Conservation (phyloP, 2,329 filamentous ascomycete genomes). For the Albophoma yamanashiensis region DNA sequence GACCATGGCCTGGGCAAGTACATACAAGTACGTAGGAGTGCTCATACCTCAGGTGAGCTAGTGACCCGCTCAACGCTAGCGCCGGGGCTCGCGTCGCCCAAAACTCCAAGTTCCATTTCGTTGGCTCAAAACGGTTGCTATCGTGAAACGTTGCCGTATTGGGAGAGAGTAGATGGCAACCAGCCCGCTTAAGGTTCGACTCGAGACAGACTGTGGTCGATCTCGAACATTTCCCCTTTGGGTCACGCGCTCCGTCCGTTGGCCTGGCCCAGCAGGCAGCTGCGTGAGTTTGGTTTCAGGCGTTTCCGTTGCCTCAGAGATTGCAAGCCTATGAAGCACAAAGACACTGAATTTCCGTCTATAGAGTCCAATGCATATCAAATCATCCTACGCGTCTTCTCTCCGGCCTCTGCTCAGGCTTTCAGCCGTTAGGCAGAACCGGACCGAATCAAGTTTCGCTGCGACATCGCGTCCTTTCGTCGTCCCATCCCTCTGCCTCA, state of each 20-base stretch:
- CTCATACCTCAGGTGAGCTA: neutral
- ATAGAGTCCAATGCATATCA: neutral
- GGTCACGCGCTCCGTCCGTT: neutral
- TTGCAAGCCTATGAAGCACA: neutral
- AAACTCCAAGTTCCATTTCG: no score
- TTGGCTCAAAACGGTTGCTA: neutral
- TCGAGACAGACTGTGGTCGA: neutral
- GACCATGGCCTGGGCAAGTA: neutral
- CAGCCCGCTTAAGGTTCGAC: neutral
- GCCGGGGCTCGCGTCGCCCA: neutral
- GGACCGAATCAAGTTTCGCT: neutral
- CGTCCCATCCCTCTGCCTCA: neutral
- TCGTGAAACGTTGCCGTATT: neutral
- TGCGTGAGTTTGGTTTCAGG: neutral
- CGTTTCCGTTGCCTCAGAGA: neutral
- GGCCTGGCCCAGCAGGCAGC: neutral
- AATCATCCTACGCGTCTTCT: no score
- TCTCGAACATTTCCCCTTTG: constrained; percentile 1
- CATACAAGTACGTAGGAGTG: no score
- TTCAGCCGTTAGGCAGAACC: neutral
- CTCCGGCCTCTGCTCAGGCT: neutral
- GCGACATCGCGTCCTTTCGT: neutral
- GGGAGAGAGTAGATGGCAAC: neutral
- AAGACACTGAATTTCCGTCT: neutral
- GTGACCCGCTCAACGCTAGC: neutral